Evolutionary conservation across 2,329 filamentous ascomycete genomes (phyloP).

Genomic region (Raffaelea arxii): DNA sequence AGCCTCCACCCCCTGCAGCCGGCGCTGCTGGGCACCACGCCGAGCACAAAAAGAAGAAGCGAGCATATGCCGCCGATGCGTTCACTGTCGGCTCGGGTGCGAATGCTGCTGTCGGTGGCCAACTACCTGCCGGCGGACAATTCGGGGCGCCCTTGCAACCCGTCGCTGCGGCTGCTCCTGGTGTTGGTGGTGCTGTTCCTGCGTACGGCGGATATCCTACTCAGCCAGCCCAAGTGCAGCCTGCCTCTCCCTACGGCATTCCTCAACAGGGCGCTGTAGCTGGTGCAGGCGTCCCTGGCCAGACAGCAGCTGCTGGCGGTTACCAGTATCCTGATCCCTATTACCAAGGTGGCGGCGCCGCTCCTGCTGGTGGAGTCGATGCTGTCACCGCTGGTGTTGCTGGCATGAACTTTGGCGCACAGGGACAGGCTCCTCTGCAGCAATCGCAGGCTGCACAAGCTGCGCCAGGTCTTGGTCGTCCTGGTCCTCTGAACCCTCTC

Average conservation of each 20-base stretch:
- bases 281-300: slow-evolving; percentile 23
- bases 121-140: slow-evolving; percentile 27
- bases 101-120: slow-evolving; percentile 56
- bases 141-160: slow-evolving; percentile 36
- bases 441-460: slow-evolving; percentile 39
- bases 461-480: slow-evolving; percentile 20
- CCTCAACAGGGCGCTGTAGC: slow-evolving; percentile 30
- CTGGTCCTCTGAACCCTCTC: slow-evolving; percentile 67
- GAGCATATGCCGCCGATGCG: slow-evolving; percentile 86
- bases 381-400: slow-evolving; percentile 79
- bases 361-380: slow-evolving; percentile 41
- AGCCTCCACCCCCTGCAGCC: slow-evolving; percentile 21
- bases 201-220: slow-evolving; percentile 53
- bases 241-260: slow-evolving; percentile 31
- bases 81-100: slow-evolving; percentile 87
- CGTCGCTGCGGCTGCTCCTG: slow-evolving; percentile 18
- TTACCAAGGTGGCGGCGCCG: slow-evolving; percentile 49
- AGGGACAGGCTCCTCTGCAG: slow-evolving; percentile 27
- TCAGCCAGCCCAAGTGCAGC: slow-evolving; percentile 31
- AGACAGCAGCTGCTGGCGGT: slow-evolving; percentile 36
- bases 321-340: slow-evolving; percentile 56
- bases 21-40: slow-evolving; percentile 18
- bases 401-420: slow-evolving; percentile 66
- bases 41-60: slow-evolving; percentile 72
- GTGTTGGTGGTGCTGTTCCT: slow-evolving; percentile 24